Evolutionary conservation across 306 rosid species (phyloP).

Genomic region (Crataegus laevigata): DNA sequence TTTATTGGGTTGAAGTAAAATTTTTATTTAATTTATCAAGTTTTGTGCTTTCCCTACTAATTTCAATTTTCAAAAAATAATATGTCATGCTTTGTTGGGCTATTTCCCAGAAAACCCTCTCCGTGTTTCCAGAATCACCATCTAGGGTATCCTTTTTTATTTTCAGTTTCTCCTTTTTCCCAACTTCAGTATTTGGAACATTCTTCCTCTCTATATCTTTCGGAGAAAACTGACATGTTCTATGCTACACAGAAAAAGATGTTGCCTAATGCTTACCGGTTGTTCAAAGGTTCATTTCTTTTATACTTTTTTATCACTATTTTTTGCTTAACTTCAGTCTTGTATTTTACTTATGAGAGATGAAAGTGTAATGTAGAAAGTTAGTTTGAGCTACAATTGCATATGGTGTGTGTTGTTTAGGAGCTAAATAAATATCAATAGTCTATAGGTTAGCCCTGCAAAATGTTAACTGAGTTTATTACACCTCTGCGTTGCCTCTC

Average conservation of each 20-base stretch:
- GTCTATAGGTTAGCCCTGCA: background rate
- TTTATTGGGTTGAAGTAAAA: too few species aligned
- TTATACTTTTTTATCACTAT: too few species aligned
- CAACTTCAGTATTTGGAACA: too few species aligned
- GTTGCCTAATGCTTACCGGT: conserved; percentile 62
- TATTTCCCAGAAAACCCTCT: too few species aligned
- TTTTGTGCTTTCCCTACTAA: too few species aligned
- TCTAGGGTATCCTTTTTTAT: background rate
- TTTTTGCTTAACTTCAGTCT: background rate
- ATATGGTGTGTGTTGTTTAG: background rate
- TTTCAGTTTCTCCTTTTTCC: background rate
- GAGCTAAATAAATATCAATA: background rate
- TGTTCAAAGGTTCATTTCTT: conserved; percentile 56
- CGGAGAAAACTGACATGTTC: conserved; percentile 79
- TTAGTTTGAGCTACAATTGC: background rate
- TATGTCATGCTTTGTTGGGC: too few species aligned
- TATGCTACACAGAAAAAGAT: conserved; percentile 85
- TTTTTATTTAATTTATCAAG: too few species aligned
- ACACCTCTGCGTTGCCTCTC: too few species aligned
- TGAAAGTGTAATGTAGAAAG: too few species aligned
- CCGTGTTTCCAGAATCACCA: too few species aligned
- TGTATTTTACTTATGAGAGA: conserved; percentile 2
- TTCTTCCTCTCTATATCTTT: conserved; percentile 25
- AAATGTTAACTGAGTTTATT: too few species aligned
- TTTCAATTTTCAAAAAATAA: too few species aligned